Base-by-base conservation (phyloP, 164 flowering plant species). In the Stephania japonica region DNA sequence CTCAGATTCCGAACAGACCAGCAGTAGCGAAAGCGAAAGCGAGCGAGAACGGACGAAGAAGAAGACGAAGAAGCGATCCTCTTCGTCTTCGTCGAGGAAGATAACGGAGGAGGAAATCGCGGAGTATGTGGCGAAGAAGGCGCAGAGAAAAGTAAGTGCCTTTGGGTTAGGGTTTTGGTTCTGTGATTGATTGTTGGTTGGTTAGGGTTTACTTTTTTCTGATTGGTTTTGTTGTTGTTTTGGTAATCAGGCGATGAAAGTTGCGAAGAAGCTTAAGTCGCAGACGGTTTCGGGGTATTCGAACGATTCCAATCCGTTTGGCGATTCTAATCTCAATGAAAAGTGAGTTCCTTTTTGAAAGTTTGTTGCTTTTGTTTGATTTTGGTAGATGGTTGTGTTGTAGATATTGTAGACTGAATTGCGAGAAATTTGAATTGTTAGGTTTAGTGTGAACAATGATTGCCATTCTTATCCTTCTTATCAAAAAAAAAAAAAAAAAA, bases 261-360 rank as follows among this genome's bases (percentile, higher is more conserved):
- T 81, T 7, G 93, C 98, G 0, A 96, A 93, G 86, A 93, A 90
- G 65, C 61, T 91, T 79, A 91, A 90, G 80, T 25, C 90, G 5
- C 89, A 85, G 70, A 79, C 87, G 0, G 94, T 90, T 9, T 89
- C 97, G 7, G 98, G 97, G 27, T 93, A 93, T 74, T 86, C 97
- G 0, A 96, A 96, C 68, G 99, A 93, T 69, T 89, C 99, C 1
- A 91, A 96, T 81, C 98, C 99, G 0, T 96, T 96, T 81, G 97
- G 97, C 8, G 99, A 96, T 81, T 79, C 97, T 41, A 96, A 91
- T 72, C 89, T 96, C 49, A 91, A 87, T 50, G 98, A 93, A 67
- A 90, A 82, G 96, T 92, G 73, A 81, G 91, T 77, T 8, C 26
- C 18, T 53, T 10, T 41, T 69, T 11, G 38, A 32, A 32, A 32